Percentiles rank a stretch among this genome's conserved stretches.
Evolutionary conservation across 2,329 filamentous ascomycete species (phyloP).

Genomic region (Zymoseptoria pseudotritici): DNA sequence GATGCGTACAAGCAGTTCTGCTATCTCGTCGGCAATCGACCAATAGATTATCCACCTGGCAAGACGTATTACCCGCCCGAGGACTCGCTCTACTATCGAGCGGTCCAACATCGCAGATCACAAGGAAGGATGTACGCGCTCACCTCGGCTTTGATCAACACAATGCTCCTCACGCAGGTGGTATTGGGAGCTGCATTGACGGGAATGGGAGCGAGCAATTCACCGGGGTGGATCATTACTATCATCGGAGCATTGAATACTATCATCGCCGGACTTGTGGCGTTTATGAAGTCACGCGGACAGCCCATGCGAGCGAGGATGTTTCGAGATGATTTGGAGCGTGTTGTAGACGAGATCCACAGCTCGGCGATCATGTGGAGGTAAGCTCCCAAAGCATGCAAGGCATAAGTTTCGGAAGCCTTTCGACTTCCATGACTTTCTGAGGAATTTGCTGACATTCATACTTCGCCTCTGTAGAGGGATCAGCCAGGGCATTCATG

Average conservation of each 20-base stretch:
- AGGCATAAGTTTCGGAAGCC: no score
- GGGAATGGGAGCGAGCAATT: constrained; percentile 31
- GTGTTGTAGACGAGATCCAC: constrained; percentile 37
- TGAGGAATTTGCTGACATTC: no score
- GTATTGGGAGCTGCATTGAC: constrained; percentile 36
- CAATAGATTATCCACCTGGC: constrained; percentile 23
- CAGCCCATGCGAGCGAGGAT: constrained; percentile 36
- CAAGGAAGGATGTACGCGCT: constrained; percentile 32
- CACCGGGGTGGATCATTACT: constrained; percentile 32
- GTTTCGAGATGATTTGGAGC: constrained; percentile 35
- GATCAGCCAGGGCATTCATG: constrained; percentile 36
- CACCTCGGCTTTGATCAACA: constrained; percentile 32
- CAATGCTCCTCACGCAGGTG: constrained; percentile 33
- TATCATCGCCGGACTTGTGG: constrained; percentile 35
- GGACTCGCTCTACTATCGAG: constrained; percentile 33
- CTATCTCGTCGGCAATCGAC: constrained; percentile 30
- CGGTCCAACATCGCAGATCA: constrained; percentile 23
- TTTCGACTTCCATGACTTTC: no score
- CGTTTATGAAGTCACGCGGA: constrained; percentile 34
- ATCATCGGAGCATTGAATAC: constrained; percentile 36
- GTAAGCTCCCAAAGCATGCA: no score
- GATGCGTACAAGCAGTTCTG: constrained; percentile 32
- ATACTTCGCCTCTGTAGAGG: constrained; percentile 19
- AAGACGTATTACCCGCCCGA: constrained; percentile 19
- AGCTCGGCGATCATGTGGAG: constrained; percentile 37